A percentile compares a stretch with the other conserved stretches of the same genome.
Evolutionary conservation across 2,329 filamentous ascomycete species (phyloP).

Genomic region (Fusarium setosum): DNA sequence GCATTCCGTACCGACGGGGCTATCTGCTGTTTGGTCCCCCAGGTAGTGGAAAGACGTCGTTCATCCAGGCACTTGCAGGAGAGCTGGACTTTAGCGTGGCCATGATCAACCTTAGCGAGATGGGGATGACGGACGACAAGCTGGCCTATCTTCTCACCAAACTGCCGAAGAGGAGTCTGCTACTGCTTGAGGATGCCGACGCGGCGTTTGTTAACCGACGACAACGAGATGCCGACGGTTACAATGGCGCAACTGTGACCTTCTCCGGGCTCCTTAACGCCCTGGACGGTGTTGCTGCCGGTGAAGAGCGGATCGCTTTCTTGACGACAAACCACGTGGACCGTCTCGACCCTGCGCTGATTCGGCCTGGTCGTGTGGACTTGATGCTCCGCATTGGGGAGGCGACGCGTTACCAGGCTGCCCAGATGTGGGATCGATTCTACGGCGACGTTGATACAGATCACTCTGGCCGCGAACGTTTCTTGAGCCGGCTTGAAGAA

Average conservation of each 20-base stretch:
- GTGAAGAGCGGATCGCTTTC: conserved; percentile 93
- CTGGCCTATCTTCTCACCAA: conserved; percentile 88
- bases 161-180: conserved; percentile 82
- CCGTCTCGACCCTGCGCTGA: conserved; percentile 86
- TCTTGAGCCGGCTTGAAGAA: conserved; percentile 76
- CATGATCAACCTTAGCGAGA: conserved; percentile 90
- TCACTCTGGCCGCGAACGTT: conserved; percentile 71
- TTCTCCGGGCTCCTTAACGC: conserved; percentile 92
- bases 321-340: conserved; percentile 96
- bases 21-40: conserved; percentile 92
- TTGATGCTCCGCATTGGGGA: conserved; percentile 92
- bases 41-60: conserved; percentile 93
- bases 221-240: conserved; percentile 83
- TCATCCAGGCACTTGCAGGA: conserved; percentile 95
- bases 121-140: conserved; percentile 89
- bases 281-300: conserved; percentile 91
- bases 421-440: conserved; percentile 92
- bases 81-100: conserved; percentile 92
- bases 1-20: conserved; percentile 90
- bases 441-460: conserved; percentile 83
- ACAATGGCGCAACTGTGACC: conserved; percentile 88
- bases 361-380: conserved; percentile 92
- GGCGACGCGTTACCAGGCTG: conserved; percentile 86
- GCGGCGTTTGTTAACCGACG: conserved; percentile 88
- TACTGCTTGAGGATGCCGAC: conserved; percentile 90